These are phyloP conservation scores for Penstemon davidsonii DNA, from an alignment of 257 asterid genomes.

Conservation along the genomic window DNA sequence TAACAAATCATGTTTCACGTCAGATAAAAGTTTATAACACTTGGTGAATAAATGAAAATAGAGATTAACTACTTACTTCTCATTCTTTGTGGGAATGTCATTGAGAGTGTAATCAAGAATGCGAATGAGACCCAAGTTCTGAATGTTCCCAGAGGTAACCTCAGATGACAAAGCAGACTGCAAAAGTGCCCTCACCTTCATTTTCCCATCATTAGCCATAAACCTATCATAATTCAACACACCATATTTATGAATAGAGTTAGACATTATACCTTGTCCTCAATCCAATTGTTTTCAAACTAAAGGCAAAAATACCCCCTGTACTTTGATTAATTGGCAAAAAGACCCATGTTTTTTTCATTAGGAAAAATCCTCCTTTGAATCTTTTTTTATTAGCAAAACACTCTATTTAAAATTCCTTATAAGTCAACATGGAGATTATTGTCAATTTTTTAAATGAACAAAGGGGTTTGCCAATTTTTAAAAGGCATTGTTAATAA, in stretches of 20 bases:
- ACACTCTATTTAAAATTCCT: no score
- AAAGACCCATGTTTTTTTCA: no score
- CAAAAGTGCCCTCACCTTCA: conserved; percentile 60
- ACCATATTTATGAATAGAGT: not conserved
- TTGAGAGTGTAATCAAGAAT: conserved; percentile 74
- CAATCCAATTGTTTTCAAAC: no score
- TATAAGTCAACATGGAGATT: no score
- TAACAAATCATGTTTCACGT: not conserved
- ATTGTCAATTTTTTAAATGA: no score
- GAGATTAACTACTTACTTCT: conserved; percentile 43
- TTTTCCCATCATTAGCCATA: conserved; percentile 75
- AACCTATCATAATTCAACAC: conserved; percentile 50
- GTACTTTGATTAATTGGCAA: no score
- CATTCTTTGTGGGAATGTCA: conserved; percentile 69
- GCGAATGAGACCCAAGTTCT: conserved; percentile 73
- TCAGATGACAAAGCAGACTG: conserved; percentile 65
- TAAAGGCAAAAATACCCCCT: no score
- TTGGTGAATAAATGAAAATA: not conserved
- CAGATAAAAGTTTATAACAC: not conserved
- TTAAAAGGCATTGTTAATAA: no score
- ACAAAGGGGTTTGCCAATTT: no score
- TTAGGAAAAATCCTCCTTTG: no score
- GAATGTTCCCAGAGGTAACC: conserved; percentile 68
- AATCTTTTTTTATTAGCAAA: no score
- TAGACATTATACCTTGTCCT: no score